Conservation (phyloP, 1,284 basidiomycete genomes). For the Cutaneotrichosporon sp. region DNA sequence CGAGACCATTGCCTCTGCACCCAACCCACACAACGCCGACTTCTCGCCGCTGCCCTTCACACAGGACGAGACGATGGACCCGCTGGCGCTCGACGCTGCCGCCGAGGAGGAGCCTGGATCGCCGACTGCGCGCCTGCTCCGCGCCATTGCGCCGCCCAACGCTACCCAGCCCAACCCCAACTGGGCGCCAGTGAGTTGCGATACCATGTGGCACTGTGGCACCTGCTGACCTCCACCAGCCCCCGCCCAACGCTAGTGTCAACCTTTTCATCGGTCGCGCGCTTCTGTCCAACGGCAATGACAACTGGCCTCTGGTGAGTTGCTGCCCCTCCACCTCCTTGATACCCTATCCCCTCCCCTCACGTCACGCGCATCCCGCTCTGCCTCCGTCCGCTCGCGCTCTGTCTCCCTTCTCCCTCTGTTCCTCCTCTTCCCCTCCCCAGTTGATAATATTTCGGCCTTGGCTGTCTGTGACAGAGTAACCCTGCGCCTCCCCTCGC, state of each 20-base stretch:
- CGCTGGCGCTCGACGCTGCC: slow-evolving; percentile 32
- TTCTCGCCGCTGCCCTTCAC: slow-evolving; percentile 39
- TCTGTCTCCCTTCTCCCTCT: too few relatives aligned
- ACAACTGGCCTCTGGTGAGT: slow-evolving; percentile 52
- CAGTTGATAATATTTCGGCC: too few relatives aligned
- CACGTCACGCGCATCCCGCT: too few relatives aligned
- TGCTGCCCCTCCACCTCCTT: not conserved
- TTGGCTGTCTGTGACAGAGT: too few relatives aligned
- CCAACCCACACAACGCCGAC: slow-evolving; percentile 45
- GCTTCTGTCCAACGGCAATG: slow-evolving; percentile 48
- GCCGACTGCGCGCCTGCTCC: slow-evolving; percentile 44
- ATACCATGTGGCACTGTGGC: slow-evolving; percentile 19
- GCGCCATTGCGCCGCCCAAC: slow-evolving; percentile 48
- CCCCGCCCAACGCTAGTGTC: slow-evolving; percentile 51
- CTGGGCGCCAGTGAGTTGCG: slow-evolving; percentile 45
- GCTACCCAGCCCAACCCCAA: slow-evolving; percentile 42
- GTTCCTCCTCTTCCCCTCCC: too few relatives aligned
- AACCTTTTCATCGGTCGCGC: slow-evolving; percentile 52
- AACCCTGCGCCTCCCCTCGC: too few relatives aligned
- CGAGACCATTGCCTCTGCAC: slow-evolving; percentile 45
- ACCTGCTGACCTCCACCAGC: slow-evolving; percentile 32
- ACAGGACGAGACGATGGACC: slow-evolving; percentile 37
- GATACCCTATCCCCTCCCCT: too few relatives aligned
- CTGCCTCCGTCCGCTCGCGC: too few relatives aligned
- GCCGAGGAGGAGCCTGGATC: slow-evolving; percentile 43